phyloP scores from a whole-genome alignment of 1,284 basidiomycete species.

The Pseudozyma pruni region DNA sequence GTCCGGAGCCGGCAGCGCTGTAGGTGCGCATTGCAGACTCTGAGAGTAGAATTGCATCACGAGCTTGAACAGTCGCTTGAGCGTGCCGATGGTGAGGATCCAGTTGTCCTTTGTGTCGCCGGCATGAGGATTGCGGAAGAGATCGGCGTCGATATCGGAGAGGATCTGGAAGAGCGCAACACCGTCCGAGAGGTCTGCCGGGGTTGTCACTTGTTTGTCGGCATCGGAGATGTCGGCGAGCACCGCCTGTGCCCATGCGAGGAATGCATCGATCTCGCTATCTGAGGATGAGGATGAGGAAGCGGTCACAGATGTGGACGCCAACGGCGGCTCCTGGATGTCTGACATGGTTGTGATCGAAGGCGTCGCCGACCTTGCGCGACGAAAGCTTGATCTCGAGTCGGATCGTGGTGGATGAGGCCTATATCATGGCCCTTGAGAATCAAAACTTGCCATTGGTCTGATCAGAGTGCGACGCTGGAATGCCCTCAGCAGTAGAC shows the following conservation, averaged over 20 bases:
- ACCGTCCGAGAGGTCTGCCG: slow-evolving; percentile 55
- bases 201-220: slow-evolving; percentile 10
- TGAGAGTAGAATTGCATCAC: slow-evolving; percentile 78
- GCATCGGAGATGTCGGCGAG: slow-evolving; percentile 19
- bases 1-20: slow-evolving; percentile 45
- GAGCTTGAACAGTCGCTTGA: slow-evolving; percentile 85
- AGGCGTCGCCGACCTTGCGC: not conserved
- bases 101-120: slow-evolving; percentile 77
- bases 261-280: slow-evolving; percentile 44
- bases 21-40: slow-evolving; percentile 36
- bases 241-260: slow-evolving; percentile 51
- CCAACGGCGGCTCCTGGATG: not conserved
- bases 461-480: too few relatives aligned
- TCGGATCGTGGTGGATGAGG: not conserved
- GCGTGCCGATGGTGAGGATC: slow-evolving; percentile 83
- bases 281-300: slow-evolving; percentile 9
- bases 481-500: too few relatives aligned
- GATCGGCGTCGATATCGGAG: slow-evolving; percentile 74
- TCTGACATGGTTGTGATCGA: slow-evolving; percentile 17
- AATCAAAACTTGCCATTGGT: too few relatives aligned
- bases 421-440: not conserved
- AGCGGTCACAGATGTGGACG: not conserved
- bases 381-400: not conserved
- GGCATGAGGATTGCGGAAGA: slow-evolving; percentile 72
- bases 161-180: slow-evolving; percentile 57